Percentiles rank a stretch among this genome's conserved stretches.
phyloP scores from a whole-genome alignment of 768 basidiomycete genomes.

The Daedalea quercina region DNA sequence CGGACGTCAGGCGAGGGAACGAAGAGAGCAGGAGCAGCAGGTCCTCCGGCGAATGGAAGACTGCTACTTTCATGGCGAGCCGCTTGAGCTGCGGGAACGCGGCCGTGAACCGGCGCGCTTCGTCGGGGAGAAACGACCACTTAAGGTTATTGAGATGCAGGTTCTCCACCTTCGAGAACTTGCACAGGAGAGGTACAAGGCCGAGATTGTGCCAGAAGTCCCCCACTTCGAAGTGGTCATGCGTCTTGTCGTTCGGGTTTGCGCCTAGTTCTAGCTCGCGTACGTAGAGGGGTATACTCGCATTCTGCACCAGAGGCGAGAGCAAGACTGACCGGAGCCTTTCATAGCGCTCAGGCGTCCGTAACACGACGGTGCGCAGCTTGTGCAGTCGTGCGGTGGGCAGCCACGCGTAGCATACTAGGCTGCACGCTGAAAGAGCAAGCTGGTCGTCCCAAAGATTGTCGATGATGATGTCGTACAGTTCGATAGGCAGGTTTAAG shows the following conservation, averaged over 20 bases:
- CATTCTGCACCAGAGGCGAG: too few relatives aligned
- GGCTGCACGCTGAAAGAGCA: conserved; percentile 11
- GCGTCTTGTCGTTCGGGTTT: neutral
- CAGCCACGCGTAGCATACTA: conserved; percentile 10
- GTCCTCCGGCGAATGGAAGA: neutral
- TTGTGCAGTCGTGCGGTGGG: conserved; percentile 6
- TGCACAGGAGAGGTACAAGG: neutral
- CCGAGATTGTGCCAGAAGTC: neutral
- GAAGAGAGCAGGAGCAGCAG: neutral
- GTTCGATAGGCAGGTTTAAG: conserved; percentile 9
- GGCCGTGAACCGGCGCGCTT: neutral
- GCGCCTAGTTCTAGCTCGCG: neutral
- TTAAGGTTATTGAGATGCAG: neutral
- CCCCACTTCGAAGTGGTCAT: neutral
- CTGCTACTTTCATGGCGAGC: neutral
- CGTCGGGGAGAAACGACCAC: neutral
- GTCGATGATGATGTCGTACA: conserved; percentile 16
- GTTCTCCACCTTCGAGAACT: neutral
- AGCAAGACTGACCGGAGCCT: too few relatives aligned
- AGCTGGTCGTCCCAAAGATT: conserved; percentile 5
- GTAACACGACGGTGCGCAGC: neutral
- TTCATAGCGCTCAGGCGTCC: too few relatives aligned
- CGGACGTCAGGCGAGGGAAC: neutral
- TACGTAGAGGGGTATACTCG: neutral
- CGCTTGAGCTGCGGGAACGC: neutral